phyloP scores from a whole-genome alignment of 805 yeast genomes.

The Starmerella etchellsii region DNA sequence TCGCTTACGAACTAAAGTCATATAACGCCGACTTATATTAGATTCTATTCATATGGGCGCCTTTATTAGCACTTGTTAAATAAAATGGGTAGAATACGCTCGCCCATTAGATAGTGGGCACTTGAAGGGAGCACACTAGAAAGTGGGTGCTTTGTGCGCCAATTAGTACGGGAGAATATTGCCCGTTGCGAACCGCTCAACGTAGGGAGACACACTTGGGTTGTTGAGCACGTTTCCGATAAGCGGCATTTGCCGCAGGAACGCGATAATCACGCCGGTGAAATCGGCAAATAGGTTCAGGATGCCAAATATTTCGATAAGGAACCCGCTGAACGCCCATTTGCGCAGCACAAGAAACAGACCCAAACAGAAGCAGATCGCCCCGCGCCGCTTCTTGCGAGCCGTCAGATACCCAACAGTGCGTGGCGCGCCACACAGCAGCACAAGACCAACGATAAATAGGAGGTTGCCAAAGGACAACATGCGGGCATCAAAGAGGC shows the following conservation, averaged over 20 bases:
- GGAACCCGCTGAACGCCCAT: conserved; percentile 72
- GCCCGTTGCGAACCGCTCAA: conserved; percentile 54
- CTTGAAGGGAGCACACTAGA: too few species aligned
- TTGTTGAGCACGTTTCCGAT: conserved; percentile 75
- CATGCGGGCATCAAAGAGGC: conserved; percentile 79
- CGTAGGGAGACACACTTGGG: conserved; percentile 66
- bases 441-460: conserved; percentile 65
- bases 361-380: conserved; percentile 66
- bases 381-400: conserved; percentile 76
- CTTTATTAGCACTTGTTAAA: too few species aligned
- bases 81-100: too few species aligned
- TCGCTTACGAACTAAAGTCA: background rate
- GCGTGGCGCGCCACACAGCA: conserved; percentile 79
- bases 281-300: conserved; percentile 86
- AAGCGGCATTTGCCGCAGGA: conserved; percentile 73
- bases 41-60: too few species aligned
- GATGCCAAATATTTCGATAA: conserved; percentile 79
- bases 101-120: too few species aligned
- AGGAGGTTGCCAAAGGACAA: conserved; percentile 80
- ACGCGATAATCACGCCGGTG: conserved; percentile 75
- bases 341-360: conserved; percentile 60
- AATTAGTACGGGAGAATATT: conserved; percentile 56
- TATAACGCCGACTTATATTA: too few species aligned
- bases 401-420: conserved; percentile 73
- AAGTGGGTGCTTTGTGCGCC: too few species aligned